A percentile compares a stretch with the other conserved stretches of the same genome.
phyloP scores from a whole-genome alignment of 257 asterid species.

The Primulina tabacum region DNA sequence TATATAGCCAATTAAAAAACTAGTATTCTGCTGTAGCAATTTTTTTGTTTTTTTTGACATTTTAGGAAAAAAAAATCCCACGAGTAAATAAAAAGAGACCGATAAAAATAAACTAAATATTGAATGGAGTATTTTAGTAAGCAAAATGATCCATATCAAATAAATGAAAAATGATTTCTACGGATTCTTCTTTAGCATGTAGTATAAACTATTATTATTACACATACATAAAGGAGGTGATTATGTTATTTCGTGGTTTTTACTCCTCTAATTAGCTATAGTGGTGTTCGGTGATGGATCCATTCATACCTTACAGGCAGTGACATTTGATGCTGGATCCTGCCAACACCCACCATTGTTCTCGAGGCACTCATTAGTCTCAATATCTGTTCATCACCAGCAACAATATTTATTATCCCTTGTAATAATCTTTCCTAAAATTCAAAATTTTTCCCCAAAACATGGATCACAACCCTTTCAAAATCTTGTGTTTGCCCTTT shows the following conservation, averaged over 20 bases:
- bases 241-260: neutral
- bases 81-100: neutral
- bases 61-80: no score
- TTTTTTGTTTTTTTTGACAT: neutral
- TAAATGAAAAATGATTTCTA: no score
- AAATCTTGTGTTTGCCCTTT: neutral
- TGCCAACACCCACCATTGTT: constrained; percentile 87
- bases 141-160: no score
- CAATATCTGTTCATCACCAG: constrained; percentile 48
- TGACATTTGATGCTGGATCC: constrained; percentile 54
- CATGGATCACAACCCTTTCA: neutral
- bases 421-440: no score
- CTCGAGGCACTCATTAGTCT: constrained; percentile 85
- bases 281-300: neutral
- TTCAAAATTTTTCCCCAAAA: neutral
- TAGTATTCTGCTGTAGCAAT: neutral
- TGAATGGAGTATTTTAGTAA: neutral
- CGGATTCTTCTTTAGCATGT: neutral
- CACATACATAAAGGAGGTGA: no score
- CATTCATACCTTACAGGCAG: constrained; percentile 75
- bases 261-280: neutral
- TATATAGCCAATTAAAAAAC: neutral
- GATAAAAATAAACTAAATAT: neutral
- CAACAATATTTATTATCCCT: neutral
- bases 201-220: neutral